Evolutionary conservation across 1,284 basidiomycete species (phyloP).

Genomic region (Malassezia nana): DNA sequence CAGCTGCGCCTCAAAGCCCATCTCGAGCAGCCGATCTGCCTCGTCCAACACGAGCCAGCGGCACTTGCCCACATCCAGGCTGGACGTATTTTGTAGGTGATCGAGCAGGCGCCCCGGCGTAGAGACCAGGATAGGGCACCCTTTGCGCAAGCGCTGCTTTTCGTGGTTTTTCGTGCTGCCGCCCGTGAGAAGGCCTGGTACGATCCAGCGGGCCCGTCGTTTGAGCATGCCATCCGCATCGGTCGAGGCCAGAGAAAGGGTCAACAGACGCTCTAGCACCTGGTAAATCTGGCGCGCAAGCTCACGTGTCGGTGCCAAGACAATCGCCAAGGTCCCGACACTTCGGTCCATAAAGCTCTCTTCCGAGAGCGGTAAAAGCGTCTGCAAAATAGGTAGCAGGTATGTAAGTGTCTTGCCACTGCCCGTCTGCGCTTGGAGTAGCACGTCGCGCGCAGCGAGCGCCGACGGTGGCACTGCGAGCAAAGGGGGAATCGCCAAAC

Average conservation of each 20-base stretch:
- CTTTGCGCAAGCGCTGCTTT: conserved; percentile 63
- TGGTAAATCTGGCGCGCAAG: conserved; percentile 84
- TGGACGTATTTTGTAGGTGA: conserved; percentile 70
- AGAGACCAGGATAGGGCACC: conserved; percentile 62
- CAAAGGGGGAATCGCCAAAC: conserved; percentile 66
- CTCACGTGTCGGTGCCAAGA: conserved; percentile 88
- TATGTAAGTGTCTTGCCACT: conserved; percentile 95
- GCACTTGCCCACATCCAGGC: conserved; percentile 83
- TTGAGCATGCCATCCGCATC: conserved; percentile 50
- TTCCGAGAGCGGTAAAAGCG: conserved; percentile 75
- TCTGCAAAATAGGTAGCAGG: conserved; percentile 87
- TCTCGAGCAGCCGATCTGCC: conserved; percentile 75
- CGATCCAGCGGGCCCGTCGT: conserved; percentile 64
- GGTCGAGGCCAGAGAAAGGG: conserved; percentile 59
- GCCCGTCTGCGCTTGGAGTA: conserved; percentile 94
- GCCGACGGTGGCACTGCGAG: conserved; percentile 50
- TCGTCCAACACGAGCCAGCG: conserved; percentile 95
- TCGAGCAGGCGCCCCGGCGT: conserved; percentile 64
- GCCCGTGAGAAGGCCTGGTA: conserved; percentile 76
- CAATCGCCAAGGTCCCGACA: conserved; percentile 82
- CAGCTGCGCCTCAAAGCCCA: conserved; percentile 52
- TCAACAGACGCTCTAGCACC: conserved; percentile 58
- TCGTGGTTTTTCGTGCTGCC: conserved; percentile 64
- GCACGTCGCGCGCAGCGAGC: conserved; percentile 61
- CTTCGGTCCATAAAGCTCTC: conserved; percentile 60